These are phyloP conservation scores for Geotrichum aggregatum DNA, from an alignment of 1,139 yeast genomes.

Conservation along the genomic window DNA sequence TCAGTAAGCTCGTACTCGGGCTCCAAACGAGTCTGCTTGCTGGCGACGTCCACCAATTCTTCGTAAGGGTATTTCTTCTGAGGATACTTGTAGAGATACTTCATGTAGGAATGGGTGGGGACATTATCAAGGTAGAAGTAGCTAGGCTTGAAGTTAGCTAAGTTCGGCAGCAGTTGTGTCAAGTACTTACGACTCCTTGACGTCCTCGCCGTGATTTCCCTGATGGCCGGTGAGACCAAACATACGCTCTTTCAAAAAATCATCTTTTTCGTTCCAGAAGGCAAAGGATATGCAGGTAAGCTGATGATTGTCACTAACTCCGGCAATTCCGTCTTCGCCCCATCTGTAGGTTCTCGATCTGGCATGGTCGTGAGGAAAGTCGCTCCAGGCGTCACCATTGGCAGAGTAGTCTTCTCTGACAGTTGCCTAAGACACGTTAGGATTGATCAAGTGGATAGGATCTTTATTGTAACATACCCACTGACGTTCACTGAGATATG, in stretches of 20 bases:
- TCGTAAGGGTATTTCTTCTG: conserved; percentile 80
- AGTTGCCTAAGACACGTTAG: conserved; percentile 50
- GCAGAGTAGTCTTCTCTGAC: conserved; percentile 87
- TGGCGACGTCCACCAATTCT: conserved; percentile 66
- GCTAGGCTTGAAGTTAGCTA: neutral
- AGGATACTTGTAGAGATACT: conserved; percentile 88
- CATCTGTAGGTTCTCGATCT: conserved; percentile 81
- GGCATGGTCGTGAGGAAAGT: conserved; percentile 85
- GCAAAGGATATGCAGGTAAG: conserved; percentile 72
- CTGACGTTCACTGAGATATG: conserved; percentile 83
- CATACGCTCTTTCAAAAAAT: conserved; percentile 77
- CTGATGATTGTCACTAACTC: conserved; percentile 84
- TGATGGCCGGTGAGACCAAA: conserved; percentile 91
- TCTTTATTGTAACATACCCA: conserved; percentile 48
- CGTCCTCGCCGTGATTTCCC: conserved; percentile 96
- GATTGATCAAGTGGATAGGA: neutral
- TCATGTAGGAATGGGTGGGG: conserved; percentile 92
- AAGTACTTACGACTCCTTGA: conserved; percentile 56
- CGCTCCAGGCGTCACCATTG: conserved; percentile 89
- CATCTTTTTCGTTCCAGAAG: conserved; percentile 89
- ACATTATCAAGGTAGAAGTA: conserved; percentile 86
- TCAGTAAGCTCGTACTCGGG: conserved; percentile 70
- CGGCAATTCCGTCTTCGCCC: conserved; percentile 97
- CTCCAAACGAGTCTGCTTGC: conserved; percentile 58
- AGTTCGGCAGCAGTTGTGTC: neutral